Evolutionary conservation across 2,329 filamentous ascomycete genomes (phyloP).

Genomic region (Aspergillus costaricaensis): DNA sequence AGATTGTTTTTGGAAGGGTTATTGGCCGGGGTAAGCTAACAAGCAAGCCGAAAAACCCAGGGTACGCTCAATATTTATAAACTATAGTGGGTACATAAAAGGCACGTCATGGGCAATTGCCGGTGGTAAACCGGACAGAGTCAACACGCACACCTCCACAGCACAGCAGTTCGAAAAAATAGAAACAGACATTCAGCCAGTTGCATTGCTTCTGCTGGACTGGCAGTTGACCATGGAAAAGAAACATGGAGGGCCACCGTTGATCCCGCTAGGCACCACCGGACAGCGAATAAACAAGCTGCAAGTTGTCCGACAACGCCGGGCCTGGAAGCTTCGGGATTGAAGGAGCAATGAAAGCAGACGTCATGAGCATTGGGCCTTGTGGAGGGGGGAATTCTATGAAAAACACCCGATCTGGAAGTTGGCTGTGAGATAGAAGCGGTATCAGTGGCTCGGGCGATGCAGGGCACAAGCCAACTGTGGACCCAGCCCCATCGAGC

Average conservation of each 20-base stretch:
- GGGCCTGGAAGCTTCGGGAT: slow-evolving; percentile 19
- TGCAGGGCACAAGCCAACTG: slow-evolving; percentile 18
- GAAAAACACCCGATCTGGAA: slow-evolving; percentile 5
- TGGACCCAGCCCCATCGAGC: slow-evolving; percentile 20
- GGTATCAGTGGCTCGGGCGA: slow-evolving; percentile 16
- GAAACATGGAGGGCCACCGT: slow-evolving; percentile 8
- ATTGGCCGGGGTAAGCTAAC: background rate
- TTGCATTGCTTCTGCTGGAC: slow-evolving; percentile 12
- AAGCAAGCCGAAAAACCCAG: background rate
- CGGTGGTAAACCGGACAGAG: slow-evolving; percentile 12
- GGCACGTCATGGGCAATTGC: slow-evolving; percentile 16
- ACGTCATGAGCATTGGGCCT: slow-evolving; percentile 24
- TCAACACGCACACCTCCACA: slow-evolving; percentile 14
- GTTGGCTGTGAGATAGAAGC: slow-evolving; percentile 12
- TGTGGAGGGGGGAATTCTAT: slow-evolving; percentile 14
- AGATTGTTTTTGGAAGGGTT: slow-evolving; percentile 10
- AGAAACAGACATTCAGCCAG: slow-evolving; percentile 20
- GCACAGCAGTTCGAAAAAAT: slow-evolving; percentile 16
- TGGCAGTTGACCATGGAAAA: slow-evolving; percentile 19
- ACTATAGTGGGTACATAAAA: slow-evolving; percentile 16
- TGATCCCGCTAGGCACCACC: slow-evolving; percentile 13
- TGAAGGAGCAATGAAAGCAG: slow-evolving; percentile 10
- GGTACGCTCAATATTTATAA: slow-evolving; percentile 25
- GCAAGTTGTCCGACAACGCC: slow-evolving; percentile 18
- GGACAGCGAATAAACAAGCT: slow-evolving; percentile 16